phyloP scores from a whole-genome alignment of 345 rosid genomes.

The Eucalyptus regnans region DNA sequence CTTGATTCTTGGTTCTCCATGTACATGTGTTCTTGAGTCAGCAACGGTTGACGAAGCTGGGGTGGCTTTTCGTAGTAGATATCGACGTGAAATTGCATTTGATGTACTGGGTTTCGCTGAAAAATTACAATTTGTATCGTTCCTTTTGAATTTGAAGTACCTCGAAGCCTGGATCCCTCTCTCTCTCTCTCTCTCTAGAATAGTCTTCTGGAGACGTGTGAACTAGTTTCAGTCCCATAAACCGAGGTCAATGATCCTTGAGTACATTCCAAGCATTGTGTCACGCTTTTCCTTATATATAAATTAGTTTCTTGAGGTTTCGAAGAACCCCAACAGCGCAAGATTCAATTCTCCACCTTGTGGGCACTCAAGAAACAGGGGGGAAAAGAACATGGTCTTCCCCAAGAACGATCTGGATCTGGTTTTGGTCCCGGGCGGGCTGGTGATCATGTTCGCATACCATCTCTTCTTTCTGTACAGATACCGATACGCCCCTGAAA shows the following conservation, averaged over 20 bases:
- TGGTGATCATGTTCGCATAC: conserved; percentile 42
- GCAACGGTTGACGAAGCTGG: background rate
- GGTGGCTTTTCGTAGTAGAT: background rate
- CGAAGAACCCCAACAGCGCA: background rate
- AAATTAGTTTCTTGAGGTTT: background rate
- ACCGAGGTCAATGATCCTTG: background rate
- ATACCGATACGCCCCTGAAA: conserved; percentile 48
- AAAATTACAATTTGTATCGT: background rate
- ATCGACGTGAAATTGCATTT: background rate
- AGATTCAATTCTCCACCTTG: background rate
- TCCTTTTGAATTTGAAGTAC: background rate
- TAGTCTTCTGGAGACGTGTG: background rate
- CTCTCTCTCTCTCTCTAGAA: background rate
- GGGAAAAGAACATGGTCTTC: background rate
- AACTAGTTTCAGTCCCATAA: background rate
- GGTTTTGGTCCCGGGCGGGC: conserved; percentile 47
- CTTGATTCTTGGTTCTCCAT: background rate
- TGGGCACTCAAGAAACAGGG: background rate
- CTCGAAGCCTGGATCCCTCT: background rate
- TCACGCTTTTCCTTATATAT: background rate
- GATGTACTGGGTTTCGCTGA: background rate
- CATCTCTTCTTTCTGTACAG: conserved; percentile 50
- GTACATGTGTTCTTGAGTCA: background rate
- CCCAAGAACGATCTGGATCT: conserved; percentile 53
- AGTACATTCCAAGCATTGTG: background rate